Evolutionary conservation across 2,329 filamentous ascomycete species (phyloP).

Genomic region (Nannizziopsis arthrosporioides): DNA sequence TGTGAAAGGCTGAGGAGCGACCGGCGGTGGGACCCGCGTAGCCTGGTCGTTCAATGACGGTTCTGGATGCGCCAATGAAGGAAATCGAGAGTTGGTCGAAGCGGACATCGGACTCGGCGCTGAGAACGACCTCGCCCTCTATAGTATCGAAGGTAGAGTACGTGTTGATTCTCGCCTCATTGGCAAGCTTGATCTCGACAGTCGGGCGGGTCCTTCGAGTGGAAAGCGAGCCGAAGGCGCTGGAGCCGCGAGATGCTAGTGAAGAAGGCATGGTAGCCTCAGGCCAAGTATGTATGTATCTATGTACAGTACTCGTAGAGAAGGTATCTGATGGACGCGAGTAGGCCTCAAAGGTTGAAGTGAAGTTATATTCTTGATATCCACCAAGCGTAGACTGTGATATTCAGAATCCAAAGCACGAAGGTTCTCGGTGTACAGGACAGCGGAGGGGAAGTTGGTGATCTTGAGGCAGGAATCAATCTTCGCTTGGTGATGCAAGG

Average conservation of each 20-base stretch:
- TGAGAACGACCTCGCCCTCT: slow-evolving; percentile 21
- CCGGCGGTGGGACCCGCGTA: slow-evolving; percentile 42
- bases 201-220: background rate
- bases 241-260: background rate
- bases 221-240: slow-evolving; percentile 6
- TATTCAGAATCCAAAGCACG: too few relatives aligned
- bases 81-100: slow-evolving; percentile 23
- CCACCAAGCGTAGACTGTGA: too few relatives aligned
- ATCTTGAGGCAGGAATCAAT: background rate
- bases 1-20: slow-evolving; percentile 46
- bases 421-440: too few relatives aligned
- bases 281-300: background rate
- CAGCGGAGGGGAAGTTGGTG: background rate
- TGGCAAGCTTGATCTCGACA: slow-evolving; percentile 10
- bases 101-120: slow-evolving; percentile 20
- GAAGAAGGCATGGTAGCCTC: slow-evolving; percentile 1
- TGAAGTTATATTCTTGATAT: too few relatives aligned
- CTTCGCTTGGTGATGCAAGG: too few relatives aligned
- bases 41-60: slow-evolving; percentile 45
- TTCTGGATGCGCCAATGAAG: slow-evolving; percentile 36
- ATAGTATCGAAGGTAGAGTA: slow-evolving; percentile 26
- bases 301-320: background rate
- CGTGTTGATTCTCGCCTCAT: slow-evolving; percentile 12
- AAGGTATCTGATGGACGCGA: background rate
- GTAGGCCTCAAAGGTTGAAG: background rate